phyloP scores from a whole-genome alignment of 495 filamentous ascomycete genomes.

The Penicillium canescens region DNA sequence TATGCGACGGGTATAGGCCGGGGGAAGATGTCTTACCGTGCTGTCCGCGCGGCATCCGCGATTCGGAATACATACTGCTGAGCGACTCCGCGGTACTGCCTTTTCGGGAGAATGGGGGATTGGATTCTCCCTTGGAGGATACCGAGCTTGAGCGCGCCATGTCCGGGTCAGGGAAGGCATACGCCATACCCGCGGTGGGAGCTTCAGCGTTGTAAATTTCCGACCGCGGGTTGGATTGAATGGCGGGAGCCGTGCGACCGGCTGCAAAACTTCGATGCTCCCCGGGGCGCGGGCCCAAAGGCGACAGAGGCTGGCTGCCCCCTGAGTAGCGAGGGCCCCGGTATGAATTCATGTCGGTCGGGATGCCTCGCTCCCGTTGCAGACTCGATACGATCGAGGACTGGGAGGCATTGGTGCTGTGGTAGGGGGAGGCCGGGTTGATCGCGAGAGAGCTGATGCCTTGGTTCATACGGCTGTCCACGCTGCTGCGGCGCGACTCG shows the following conservation, averaged over 20 bases:
- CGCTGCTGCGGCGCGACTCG: slow-evolving; percentile 70
- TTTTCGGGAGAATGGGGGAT: slow-evolving; percentile 57
- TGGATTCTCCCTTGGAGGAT: slow-evolving; percentile 54
- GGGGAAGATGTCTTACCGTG: slow-evolving; percentile 42
- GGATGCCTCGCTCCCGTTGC: slow-evolving; percentile 54
- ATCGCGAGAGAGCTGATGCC: slow-evolving; percentile 69
- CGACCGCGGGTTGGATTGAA: slow-evolving; percentile 73
- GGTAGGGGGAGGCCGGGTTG: slow-evolving; percentile 66
- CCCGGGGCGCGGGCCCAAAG: slow-evolving; percentile 47
- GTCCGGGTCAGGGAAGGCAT: slow-evolving; percentile 80
- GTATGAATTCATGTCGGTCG: slow-evolving; percentile 54
- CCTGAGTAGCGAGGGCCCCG: slow-evolving; percentile 52
- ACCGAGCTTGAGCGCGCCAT: slow-evolving; percentile 54
- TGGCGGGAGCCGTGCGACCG: slow-evolving; percentile 68
- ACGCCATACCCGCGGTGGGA: slow-evolving; percentile 78
- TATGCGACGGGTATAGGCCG: slow-evolving; percentile 2
- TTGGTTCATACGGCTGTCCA: slow-evolving; percentile 75
- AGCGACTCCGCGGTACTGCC: slow-evolving; percentile 74
- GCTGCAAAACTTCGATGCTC: slow-evolving; percentile 56
- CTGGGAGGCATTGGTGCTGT: slow-evolving; percentile 75
- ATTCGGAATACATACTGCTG: slow-evolving; percentile 74
- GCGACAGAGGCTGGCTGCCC: slow-evolving; percentile 46
- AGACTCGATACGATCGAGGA: slow-evolving; percentile 69
- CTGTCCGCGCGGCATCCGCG: slow-evolving; percentile 69
- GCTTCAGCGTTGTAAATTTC: slow-evolving; percentile 78